These are phyloP conservation scores for Puya raimondii DNA, from an alignment of 176 grass and related monocot genomes.

Conservation along the genomic window DNA sequence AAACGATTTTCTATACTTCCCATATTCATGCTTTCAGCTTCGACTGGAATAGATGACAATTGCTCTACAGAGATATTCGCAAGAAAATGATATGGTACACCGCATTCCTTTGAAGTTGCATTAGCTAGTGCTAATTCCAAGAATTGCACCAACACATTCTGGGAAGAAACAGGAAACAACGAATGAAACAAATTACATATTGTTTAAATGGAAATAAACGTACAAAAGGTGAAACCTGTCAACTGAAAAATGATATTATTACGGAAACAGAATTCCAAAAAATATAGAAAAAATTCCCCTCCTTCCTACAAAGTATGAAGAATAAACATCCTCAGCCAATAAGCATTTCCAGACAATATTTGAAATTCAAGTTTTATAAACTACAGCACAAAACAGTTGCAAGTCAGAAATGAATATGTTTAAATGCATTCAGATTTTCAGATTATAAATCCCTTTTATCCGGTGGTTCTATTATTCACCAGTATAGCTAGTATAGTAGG, in stretches of 20 bases:
- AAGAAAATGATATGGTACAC: constrained; percentile 21
- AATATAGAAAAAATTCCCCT: background rate
- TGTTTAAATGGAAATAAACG: background rate
- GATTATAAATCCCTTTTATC: too few species aligned
- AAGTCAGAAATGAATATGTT: background rate
- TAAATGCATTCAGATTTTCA: background rate
- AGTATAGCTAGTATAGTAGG: too few species aligned
- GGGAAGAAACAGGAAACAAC: constrained; percentile 29
- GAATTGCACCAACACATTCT: constrained; percentile 57
- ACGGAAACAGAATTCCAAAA: background rate
- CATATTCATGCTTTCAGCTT: constrained; percentile 27
- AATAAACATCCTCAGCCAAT: background rate
- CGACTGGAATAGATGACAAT: constrained; percentile 42
- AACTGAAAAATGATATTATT: background rate
- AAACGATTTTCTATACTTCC: constrained; percentile 49
- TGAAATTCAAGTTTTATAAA: background rate
- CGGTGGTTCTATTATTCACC: too few species aligned
- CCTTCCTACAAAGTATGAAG: background rate
- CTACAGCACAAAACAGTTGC: background rate
- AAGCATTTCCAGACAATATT: background rate
- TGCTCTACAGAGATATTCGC: constrained; percentile 51
- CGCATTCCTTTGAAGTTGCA: constrained; percentile 32
- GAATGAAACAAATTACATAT: constrained; percentile 27
- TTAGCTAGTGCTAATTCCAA: constrained; percentile 49
- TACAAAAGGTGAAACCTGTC: constrained; percentile 17